Percentiles rank a stretch among this genome's conserved stretches.
phyloP scores from a whole-genome alignment of 768 basidiomycete species.

The Lentinula raphanica region DNA sequence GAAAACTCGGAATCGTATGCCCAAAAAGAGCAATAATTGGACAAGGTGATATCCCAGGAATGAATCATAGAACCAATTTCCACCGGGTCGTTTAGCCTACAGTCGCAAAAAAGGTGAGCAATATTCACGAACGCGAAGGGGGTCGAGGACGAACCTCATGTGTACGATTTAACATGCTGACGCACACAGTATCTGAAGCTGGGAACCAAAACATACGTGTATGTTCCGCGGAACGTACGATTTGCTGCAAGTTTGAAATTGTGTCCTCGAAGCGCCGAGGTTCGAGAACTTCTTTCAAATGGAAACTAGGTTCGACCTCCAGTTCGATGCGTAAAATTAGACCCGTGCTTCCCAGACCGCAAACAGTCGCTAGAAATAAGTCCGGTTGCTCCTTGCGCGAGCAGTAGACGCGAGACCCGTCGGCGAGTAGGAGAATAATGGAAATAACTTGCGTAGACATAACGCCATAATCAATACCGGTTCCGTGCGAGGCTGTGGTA shows the following conservation, averaged over 20 bases:
- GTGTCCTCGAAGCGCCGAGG: slow-evolving; percentile 60
- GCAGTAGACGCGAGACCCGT: slow-evolving; percentile 65
- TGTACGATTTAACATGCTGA: slow-evolving; percentile 72
- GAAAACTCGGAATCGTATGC: slow-evolving; percentile 55
- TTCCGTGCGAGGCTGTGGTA: slow-evolving; percentile 93
- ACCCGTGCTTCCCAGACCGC: slow-evolving; percentile 88
- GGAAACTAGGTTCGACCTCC: slow-evolving; percentile 77
- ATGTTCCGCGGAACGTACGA: slow-evolving; percentile 71
- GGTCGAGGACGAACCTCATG: slow-evolving; percentile 41
- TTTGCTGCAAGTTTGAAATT: slow-evolving; percentile 46
- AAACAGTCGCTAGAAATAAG: slow-evolving; percentile 85
- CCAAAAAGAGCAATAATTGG: slow-evolving; percentile 78
- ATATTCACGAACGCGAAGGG: slow-evolving; percentile 2
- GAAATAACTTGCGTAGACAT: slow-evolving; percentile 78
- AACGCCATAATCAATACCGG: slow-evolving; percentile 73
- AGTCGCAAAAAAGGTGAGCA: slow-evolving; percentile 4
- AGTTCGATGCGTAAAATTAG: slow-evolving; percentile 76
- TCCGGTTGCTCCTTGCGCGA: slow-evolving; percentile 60
- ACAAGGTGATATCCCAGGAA: slow-evolving; percentile 77
- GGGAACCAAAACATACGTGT: slow-evolving; percentile 97
- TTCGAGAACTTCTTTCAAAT: slow-evolving; percentile 67
- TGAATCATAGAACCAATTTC: slow-evolving; percentile 63
- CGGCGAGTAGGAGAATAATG: slow-evolving; percentile 71
- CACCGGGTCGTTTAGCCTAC: slow-evolving; percentile 50
- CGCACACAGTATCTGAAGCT: slow-evolving; percentile 62